Conservation (phyloP, 2,329 filamentous ascomycete genomes). For the Cordyceps militaris region DNA sequence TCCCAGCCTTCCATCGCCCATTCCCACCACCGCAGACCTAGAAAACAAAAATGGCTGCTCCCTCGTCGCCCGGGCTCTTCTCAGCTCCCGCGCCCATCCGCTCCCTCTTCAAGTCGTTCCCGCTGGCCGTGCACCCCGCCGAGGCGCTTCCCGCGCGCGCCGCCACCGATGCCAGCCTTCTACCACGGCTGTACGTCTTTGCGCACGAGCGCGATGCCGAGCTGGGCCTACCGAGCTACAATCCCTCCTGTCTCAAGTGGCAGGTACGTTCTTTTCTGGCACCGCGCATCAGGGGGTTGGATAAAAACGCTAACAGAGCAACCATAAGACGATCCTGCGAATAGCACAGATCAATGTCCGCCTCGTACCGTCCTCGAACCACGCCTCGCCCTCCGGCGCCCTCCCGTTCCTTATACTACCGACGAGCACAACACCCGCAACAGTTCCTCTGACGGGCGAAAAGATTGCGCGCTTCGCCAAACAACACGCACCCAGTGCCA, state of each 20-base stretch:
- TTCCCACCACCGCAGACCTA: not conserved
- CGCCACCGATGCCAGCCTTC: conserved; percentile 29
- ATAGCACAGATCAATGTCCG: conserved; percentile 64
- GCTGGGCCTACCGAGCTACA: conserved; percentile 66
- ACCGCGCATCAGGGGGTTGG: too few relatives aligned
- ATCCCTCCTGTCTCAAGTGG: conserved; percentile 92
- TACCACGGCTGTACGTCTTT: conserved; percentile 69
- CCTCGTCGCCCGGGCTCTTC: conserved; percentile 26
- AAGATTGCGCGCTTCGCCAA: conserved; percentile 64
- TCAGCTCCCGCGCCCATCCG: conserved; percentile 69
- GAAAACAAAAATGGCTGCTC: not conserved
- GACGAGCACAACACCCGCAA: not conserved
- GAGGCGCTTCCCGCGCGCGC: conserved; percentile 66
- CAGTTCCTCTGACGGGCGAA: conserved; percentile 35
- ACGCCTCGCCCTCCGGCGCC: conserved; percentile 83
- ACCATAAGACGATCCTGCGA: conserved; percentile 72
- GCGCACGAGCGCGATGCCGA: conserved; percentile 55
- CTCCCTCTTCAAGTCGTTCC: conserved; percentile 76
- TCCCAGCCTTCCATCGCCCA: not conserved
- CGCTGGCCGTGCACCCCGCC: conserved; percentile 65
- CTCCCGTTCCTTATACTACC: conserved; percentile 69
- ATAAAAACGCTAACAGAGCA: not conserved
- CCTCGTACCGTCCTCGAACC: conserved; percentile 72
- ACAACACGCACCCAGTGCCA: conserved; percentile 30
- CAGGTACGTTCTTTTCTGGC: conserved; percentile 54